Base-by-base conservation (phyloP, 2,329 filamentous ascomycete species). In the Thielaviopsis cerberus region DNA sequence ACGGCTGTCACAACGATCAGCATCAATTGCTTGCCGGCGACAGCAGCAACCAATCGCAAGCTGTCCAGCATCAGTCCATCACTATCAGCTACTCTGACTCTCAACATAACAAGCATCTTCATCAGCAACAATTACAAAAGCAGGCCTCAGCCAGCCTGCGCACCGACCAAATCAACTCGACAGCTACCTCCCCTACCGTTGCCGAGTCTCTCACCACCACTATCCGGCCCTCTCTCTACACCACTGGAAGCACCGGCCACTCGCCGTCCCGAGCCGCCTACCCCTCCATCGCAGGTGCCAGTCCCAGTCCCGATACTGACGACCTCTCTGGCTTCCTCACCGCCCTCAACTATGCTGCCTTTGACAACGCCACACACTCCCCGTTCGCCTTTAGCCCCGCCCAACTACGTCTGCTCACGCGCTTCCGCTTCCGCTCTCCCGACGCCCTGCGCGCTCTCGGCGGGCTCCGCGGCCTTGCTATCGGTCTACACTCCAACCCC, bases 311-410 rank as follows among this genome's bases (percentile, higher is more conserved):
- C 48, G 17, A 26, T 13, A 34, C 57, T 11, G 57, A 57, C 41
- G 26, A 57, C 37, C 50, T 53, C 26, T 50, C 48, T n/a, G 25
- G 26, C 8, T 54, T 59, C 54, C 30, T 57, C 23, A 20, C 58
- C 11, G 54, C 55, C 17, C 27, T 59, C 23, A 27, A 52, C 22
- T 30, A 55, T 23, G 61, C 56, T 15, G 61, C 54, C n/a, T 56
- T 59, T 51, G 51, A 57, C 20, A n/a, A 25, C 51, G 34, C 54
- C 54, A 23, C 27, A 22, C 50, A 48, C 58, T 77, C 75, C 63
- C 71, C 69, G 6, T 80, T 80, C 61, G 77, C 75, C 13, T 80
- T 79, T 60, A 72, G 74, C 0, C 74, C 77, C 1, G 71, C 71
- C 3, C 76, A 80, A 59, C 67, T 80, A 2, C 75, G 75, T 64